Conservation (phyloP, 169 alveolate genomes). For the Hepatocystis sp. region DNA sequence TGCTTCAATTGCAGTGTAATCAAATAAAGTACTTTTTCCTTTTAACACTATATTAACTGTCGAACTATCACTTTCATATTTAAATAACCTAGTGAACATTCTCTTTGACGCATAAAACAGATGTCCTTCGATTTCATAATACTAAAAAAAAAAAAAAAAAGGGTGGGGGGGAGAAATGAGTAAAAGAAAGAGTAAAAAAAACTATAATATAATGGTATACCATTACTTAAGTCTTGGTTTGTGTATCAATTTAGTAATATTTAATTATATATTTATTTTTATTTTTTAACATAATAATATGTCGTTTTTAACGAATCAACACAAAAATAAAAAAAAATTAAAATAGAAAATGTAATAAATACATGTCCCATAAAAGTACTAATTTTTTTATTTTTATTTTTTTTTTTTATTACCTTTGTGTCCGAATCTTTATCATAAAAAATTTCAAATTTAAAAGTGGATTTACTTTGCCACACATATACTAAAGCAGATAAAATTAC, state of each 20-base stretch:
- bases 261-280: too few species aligned
- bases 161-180: background rate
- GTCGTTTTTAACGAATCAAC: too few species aligned
- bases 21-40: constrained; percentile 86
- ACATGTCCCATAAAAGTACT: too few species aligned
- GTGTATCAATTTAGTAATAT: too few species aligned
- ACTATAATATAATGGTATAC: too few species aligned
- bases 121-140: constrained; percentile 89
- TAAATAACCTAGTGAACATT: constrained; percentile 85
- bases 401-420: constrained; percentile 76
- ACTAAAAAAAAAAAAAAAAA: constrained; percentile 21
- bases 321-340: too few species aligned
- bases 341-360: too few species aligned
- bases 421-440: constrained; percentile 84
- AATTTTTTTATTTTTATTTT: constrained; percentile 6
- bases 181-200: background rate
- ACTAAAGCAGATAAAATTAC: constrained; percentile 85
- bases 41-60: constrained; percentile 84
- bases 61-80: constrained; percentile 85
- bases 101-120: constrained; percentile 85
- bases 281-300: too few species aligned
- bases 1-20: constrained; percentile 89
- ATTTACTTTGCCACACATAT: constrained; percentile 88
- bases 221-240: too few species aligned
- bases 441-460: constrained; percentile 86